Evolutionary conservation across 108 stramenopile genomes (phyloP), one percentile per base, ranked within the genome.

Genomic region (Nitzschia sp.): DNA sequence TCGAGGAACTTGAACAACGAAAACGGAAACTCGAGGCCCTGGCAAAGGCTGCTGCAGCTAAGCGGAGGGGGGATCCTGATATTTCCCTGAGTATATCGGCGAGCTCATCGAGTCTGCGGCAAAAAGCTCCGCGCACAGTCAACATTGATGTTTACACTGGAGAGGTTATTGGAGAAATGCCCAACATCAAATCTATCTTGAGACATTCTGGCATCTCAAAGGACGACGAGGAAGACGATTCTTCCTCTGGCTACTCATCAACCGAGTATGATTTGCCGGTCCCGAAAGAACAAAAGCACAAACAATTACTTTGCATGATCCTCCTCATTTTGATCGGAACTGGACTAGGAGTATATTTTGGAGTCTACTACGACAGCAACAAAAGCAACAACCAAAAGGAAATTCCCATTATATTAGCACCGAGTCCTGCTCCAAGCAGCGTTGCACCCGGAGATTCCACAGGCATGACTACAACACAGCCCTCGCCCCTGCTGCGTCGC

Each of bases 121-220:
- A 13, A 9, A 42, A 42, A 42, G 6, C 38, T 13, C 59, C 5
- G 17, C 59, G 59, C n/a, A 19, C 35, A 23, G 36, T 61, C 18
- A 61, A 61, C 36, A 38, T 61, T 8, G 59, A 61, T 61, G 59
- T 61, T 2, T 61, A 61, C 35, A 61, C 59, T 9, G 59, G 59
- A 19, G 59, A 61, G 36, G 59, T 61, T 3, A 61, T 61, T n/a
- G 59, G 35, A 3, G 59, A 61, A 38, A 61, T 61, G 59, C 59
- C 59, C 17, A 61, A 61, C 19, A 35, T 23, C 21, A 27, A 23
- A 2, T 2, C 23, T 2, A 21, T 28, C 19, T 19, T 31, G 35
- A 58, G n/a, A n/a, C n/a, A n/a, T n/a, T n/a, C n/a, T n/a, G 38
- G 38, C 13, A 42, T 13, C 6, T 42, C 6, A 6, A 6, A 42